A percentile compares a stretch with the other conserved stretches of the same genome.
Evolutionary conservation across 306 rosid genomes (phyloP).

Genomic region (Acacia crassicarpa): DNA sequence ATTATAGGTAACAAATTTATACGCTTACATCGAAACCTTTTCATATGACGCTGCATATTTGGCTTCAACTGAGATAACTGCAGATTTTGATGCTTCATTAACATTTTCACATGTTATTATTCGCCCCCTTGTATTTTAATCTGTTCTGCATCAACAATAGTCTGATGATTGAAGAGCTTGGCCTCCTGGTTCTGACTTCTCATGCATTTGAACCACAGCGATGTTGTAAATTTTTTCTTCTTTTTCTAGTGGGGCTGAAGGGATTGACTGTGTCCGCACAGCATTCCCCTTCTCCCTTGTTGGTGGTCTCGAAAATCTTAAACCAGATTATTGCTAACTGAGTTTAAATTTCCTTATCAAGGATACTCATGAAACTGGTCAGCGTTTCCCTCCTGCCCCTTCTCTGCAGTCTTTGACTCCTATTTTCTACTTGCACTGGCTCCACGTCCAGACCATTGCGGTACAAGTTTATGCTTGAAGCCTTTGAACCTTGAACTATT

Average conservation of each 20-base stretch:
- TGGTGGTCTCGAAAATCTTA: neutral
- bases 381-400: neutral
- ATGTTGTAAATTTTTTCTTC: neutral
- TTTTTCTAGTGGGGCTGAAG: neutral
- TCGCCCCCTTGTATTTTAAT: neutral
- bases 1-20: slow-evolving; percentile 18
- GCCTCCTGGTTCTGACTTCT: slow-evolving; percentile 14
- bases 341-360: neutral
- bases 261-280: neutral
- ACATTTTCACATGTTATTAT: neutral
- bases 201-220: slow-evolving; percentile 7
- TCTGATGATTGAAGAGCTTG: slow-evolving; percentile 16
- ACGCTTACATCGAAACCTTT: neutral
- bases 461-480: slow-evolving; percentile 7
- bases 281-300: neutral
- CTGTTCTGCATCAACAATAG: slow-evolving; percentile 14
- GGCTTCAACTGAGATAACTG: neutral
- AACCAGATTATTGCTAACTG: neutral
- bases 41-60: neutral
- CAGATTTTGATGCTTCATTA: neutral
- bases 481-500: neutral
- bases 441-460: neutral
- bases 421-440: neutral
- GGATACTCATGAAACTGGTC: neutral
- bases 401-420: neutral